These are phyloP conservation scores for Scleromitrula shiraiana DNA, from an alignment of 2,329 filamentous ascomycete genomes.

Conservation along the genomic window DNA sequence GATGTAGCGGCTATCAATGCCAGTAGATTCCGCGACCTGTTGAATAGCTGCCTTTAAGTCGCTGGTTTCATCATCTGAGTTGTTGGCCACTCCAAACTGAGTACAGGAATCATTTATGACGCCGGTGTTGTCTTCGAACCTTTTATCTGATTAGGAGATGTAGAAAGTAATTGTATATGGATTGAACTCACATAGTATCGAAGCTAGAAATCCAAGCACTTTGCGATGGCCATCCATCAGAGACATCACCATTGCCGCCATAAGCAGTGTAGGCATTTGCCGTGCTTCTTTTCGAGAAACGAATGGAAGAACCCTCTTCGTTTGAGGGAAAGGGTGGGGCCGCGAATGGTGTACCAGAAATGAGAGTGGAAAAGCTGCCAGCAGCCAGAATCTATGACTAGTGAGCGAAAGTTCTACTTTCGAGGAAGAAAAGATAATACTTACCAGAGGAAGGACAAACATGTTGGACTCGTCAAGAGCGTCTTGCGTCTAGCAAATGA, in stretches of 20 bases:
- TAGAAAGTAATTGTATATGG: not conserved
- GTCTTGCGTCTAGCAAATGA: not conserved
- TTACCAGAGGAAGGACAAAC: constrained; percentile 14
- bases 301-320: not conserved
- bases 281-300: constrained; percentile 6
- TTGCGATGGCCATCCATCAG: constrained; percentile 13
- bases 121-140: constrained; percentile 3
- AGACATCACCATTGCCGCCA: constrained; percentile 5
- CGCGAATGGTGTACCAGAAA: constrained; percentile 10
- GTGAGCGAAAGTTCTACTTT: not conserved
- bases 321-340: constrained; percentile 8
- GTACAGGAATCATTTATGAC: constrained; percentile 6
- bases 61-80: constrained; percentile 11
- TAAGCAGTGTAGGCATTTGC: constrained; percentile 9
- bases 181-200: constrained; percentile 11
- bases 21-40: constrained; percentile 9
- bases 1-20: constrained; percentile 23
- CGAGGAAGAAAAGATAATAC: not conserved
- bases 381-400: constrained; percentile 14
- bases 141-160: not conserved
- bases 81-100: constrained; percentile 5
- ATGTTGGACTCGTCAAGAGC: constrained; percentile 10
- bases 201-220: constrained; percentile 12
- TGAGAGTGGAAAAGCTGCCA: constrained; percentile 17
- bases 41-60: constrained; percentile 11